Conservation (phyloP, 768 basidiomycete genomes). For the Gloeopeniophorella convolvens region DNA sequence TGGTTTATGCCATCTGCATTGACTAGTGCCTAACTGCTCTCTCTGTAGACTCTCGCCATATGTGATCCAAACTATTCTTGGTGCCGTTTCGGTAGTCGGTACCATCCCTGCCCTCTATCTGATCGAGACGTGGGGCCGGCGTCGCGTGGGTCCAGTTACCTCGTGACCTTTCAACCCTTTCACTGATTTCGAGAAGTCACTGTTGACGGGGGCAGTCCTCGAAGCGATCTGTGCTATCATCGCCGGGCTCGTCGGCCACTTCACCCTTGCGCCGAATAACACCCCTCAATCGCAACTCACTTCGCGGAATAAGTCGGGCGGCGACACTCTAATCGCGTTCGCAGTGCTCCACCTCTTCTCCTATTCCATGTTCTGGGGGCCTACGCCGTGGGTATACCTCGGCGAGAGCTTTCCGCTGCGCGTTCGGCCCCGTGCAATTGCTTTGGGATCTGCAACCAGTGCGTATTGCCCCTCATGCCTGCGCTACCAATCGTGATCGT, state of each 20-base stretch:
- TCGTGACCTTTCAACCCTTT: neutral
- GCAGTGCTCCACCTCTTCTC: constrained; percentile 71
- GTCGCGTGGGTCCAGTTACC: constrained; percentile 38
- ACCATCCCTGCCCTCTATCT: constrained; percentile 65
- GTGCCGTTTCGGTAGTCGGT: constrained; percentile 66
- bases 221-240: constrained; percentile 60
- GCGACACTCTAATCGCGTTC: constrained; percentile 65
- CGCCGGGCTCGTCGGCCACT: constrained; percentile 68
- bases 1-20: neutral
- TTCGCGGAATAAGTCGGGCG: constrained; percentile 50
- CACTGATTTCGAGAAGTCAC: constrained; percentile 35
- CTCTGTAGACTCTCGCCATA: constrained; percentile 50
- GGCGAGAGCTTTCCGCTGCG: constrained; percentile 80
- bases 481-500: neutral
- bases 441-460: constrained; percentile 60
- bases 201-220: constrained; percentile 56
- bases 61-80: constrained; percentile 69
- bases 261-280: constrained; percentile 48
- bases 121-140: constrained; percentile 72
- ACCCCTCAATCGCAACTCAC: constrained; percentile 46
- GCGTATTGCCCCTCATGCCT: constrained; percentile 22
- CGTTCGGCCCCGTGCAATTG: constrained; percentile 71
- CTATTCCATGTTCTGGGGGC: constrained; percentile 73
- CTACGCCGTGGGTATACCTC: constrained; percentile 65
- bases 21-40: neutral